These are phyloP conservation scores for Rhododendron ferrugineum DNA, from an alignment of 148 eudicot species.

Conservation along the genomic window DNA sequence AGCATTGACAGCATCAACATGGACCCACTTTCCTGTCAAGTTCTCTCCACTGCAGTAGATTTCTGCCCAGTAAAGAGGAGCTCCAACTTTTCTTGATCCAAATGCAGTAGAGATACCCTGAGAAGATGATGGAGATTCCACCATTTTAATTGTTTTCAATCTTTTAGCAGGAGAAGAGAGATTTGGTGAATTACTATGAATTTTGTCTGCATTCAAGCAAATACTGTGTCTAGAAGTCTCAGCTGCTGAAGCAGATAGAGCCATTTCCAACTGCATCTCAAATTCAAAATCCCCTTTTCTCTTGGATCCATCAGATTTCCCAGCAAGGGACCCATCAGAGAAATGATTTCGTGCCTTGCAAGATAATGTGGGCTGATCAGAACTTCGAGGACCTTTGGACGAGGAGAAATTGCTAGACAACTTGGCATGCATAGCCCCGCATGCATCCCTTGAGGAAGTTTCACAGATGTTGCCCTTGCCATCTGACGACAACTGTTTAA, in stretches of 20 bases:
- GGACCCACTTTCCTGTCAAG: conserved; percentile 93
- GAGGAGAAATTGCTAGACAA: conserved; percentile 13
- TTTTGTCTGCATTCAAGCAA: conserved; percentile 17
- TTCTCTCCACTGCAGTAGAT: conserved; percentile 79
- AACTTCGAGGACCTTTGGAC: conserved; percentile 16
- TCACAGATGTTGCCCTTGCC: conserved; percentile 22
- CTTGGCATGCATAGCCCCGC: conserved; percentile 17
- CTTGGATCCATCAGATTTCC: conserved; percentile 33
- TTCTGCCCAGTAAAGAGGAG: conserved; percentile 96
- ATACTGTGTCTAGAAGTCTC: conserved; percentile 20
- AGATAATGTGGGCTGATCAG: conserved; percentile 21
- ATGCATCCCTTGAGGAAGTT: conserved; percentile 20
- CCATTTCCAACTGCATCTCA: conserved; percentile 91
- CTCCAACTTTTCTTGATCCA: conserved; percentile 83
- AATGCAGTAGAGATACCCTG: conserved; percentile 74
- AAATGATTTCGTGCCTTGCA: conserved; percentile 15
- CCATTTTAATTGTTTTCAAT: conserved; percentile 38
- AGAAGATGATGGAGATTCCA: conserved; percentile 42
- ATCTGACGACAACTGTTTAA: conserved; percentile 23
- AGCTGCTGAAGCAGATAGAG: conserved; percentile 65
- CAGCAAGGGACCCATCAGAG: conserved; percentile 14
- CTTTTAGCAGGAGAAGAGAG: conserved; percentile 40
- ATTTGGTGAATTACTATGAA: conserved; percentile 20
- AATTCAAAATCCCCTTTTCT: conserved; percentile 92
- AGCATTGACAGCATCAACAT: conserved; percentile 80